A percentile compares a stretch with the other conserved stretches of the same genome.
Conservation (phyloP, 2,329 filamentous ascomycete species). For the Paraconiothyrium brasiliense region DNA sequence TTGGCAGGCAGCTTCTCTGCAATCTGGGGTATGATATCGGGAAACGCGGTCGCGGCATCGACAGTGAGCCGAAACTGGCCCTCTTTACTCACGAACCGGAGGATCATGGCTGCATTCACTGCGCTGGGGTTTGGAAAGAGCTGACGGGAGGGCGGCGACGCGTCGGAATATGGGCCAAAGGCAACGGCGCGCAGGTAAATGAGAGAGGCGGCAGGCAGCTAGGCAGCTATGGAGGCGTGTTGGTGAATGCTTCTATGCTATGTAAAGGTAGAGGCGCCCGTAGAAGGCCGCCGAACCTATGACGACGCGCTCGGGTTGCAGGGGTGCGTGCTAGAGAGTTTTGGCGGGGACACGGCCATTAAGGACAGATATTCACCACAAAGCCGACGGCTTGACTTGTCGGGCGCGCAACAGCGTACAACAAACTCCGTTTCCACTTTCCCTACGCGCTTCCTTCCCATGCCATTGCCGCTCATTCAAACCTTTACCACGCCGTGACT, state of each 20-base stretch:
- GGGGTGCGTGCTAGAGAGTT: slow-evolving; percentile 19
- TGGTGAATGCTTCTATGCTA: slow-evolving; percentile 17
- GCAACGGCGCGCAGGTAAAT: slow-evolving; percentile 14
- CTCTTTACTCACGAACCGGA: slow-evolving; percentile 89
- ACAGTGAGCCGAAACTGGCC: slow-evolving; percentile 89
- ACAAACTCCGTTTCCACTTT: slow-evolving; percentile 19
- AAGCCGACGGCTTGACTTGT: slow-evolving; percentile 16
- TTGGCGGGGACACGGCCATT: slow-evolving; percentile 9
- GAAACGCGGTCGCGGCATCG: slow-evolving; percentile 77
- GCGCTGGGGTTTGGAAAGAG: slow-evolving; percentile 1
- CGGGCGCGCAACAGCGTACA: slow-evolving; percentile 10
- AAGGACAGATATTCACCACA: slow-evolving; percentile 37
- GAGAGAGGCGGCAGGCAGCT: slow-evolving; percentile 21
- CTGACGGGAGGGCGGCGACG: neutral
- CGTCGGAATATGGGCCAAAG: neutral
- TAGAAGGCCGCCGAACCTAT: slow-evolving; percentile 24
- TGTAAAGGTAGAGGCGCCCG: slow-evolving; percentile 13
- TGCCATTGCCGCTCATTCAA: slow-evolving; percentile 31
- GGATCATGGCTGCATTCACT: slow-evolving; percentile 67
- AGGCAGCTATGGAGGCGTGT: slow-evolving; percentile 24
- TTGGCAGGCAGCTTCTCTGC: slow-evolving; percentile 68
- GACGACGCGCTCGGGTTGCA: slow-evolving; percentile 27
- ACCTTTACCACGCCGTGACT: slow-evolving; percentile 2
- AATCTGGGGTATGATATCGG: slow-evolving; percentile 63
- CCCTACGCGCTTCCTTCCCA: slow-evolving; percentile 17